Conservation (phyloP, 2,329 filamentous ascomycete species). For the Chrysoporthe cubensis region DNA sequence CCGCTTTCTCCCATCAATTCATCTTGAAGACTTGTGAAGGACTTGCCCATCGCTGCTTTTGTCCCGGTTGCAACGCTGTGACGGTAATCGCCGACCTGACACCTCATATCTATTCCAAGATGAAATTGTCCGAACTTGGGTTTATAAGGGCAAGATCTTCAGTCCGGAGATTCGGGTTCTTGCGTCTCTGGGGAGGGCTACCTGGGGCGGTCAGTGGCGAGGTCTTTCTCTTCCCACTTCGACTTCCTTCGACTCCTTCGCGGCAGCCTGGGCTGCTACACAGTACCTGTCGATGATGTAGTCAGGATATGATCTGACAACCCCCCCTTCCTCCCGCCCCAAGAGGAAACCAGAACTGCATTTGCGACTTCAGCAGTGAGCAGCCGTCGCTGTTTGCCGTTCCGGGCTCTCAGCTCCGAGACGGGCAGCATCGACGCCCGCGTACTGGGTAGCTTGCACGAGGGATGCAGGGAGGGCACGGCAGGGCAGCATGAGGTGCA, state of each 20-base stretch:
- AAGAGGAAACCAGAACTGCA: neutral
- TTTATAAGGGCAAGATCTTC: neutral
- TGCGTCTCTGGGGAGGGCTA: neutral
- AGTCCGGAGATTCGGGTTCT: neutral
- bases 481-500: conserved; percentile 1
- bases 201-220: conserved; percentile 1
- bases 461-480: neutral
- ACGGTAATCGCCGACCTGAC: conserved; percentile 1
- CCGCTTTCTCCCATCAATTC: neutral
- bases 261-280: neutral
- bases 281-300: neutral
- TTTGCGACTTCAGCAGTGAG: neutral
- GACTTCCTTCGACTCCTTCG: conserved; percentile 1
- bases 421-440: neutral
- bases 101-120: neutral
- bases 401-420: conserved; percentile 1
- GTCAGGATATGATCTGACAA: neutral
- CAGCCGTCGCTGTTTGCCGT: neutral
- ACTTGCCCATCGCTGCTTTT: neutral
- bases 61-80: neutral
- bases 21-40: neutral
- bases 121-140: neutral
- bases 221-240: neutral
- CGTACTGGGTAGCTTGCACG: neutral
- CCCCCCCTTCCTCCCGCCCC: neutral